Conservation (phyloP, 1,284 basidiomycete genomes). For the Heliocybe sulcata region DNA sequence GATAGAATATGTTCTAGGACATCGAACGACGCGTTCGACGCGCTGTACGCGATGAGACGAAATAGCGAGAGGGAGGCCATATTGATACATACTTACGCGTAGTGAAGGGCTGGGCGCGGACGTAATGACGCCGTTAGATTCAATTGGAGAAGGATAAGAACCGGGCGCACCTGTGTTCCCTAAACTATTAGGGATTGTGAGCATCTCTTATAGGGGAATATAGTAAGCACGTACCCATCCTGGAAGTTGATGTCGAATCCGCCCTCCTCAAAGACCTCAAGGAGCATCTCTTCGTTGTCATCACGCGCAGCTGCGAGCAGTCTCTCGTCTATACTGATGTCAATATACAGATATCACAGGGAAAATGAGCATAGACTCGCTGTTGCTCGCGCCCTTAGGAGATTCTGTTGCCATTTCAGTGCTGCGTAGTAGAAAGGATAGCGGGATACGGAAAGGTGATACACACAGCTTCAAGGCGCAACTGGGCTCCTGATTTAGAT, state of each 20-base stretch:
- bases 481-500: not conserved
- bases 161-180: slow-evolving; percentile 58
- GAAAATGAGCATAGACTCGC: not conserved
- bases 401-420: not conserved
- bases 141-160: not conserved
- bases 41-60: slow-evolving; percentile 23
- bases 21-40: slow-evolving; percentile 48
- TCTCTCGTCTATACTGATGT: slow-evolving; percentile 48
- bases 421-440: not conserved
- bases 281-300: slow-evolving; percentile 68
- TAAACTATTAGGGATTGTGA: slow-evolving; percentile 32
- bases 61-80: slow-evolving; percentile 1
- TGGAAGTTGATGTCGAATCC: slow-evolving; percentile 67
- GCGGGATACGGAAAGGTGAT: not conserved
- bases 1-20: slow-evolving; percentile 71
- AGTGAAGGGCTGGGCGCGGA: slow-evolving; percentile 59
- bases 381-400: not conserved
- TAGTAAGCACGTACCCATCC: slow-evolving; percentile 49
- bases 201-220: not conserved
- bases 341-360: too few species aligned
- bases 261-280: slow-evolving; percentile 51
- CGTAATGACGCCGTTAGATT: not conserved
- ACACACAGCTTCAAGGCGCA: not conserved
- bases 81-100: slow-evolving; percentile 52
- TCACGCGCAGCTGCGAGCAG: slow-evolving; percentile 68